phyloP scores from a whole-genome alignment of 257 asterid species.

The Nicotiana obtusifolia region DNA sequence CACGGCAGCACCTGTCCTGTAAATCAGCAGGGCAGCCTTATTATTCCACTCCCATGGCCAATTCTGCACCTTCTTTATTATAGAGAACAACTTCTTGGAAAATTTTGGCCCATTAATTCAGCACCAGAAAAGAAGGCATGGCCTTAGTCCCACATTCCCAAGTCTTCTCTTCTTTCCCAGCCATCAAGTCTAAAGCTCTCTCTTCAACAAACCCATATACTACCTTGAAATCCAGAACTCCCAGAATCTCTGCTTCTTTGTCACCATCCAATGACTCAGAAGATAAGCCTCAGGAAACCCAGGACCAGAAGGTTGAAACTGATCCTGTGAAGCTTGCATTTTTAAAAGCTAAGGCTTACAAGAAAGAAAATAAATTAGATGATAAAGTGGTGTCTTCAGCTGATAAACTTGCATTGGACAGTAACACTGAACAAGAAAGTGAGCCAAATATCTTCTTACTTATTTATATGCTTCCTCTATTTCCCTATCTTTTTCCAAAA shows the following conservation, averaged over 20 bases:
- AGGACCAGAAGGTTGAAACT: constrained; percentile 1
- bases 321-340: constrained; percentile 64
- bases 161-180: constrained; percentile 34
- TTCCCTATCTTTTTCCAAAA: too few relatives aligned
- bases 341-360: constrained; percentile 58
- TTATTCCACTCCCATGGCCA: background rate
- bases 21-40: background rate
- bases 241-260: constrained; percentile 39
- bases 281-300: constrained; percentile 26
- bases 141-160: constrained; percentile 45
- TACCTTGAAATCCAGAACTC: constrained; percentile 30
- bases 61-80: background rate
- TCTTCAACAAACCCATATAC: too few relatives aligned
- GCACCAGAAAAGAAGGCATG: constrained; percentile 24
- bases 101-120: too few relatives aligned
- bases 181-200: constrained; percentile 39
- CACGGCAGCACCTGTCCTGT: background rate
- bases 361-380: constrained; percentile 17
- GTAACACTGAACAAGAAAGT: background rate
- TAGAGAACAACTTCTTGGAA: background rate
- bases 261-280: constrained; percentile 18
- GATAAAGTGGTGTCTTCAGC: constrained; percentile 23
- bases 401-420: constrained; percentile 36
- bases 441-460: background rate
- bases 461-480: background rate